These are phyloP conservation scores for Neonectria ditissima DNA, from an alignment of 2,329 filamentous ascomycete genomes.

Conservation along the genomic window DNA sequence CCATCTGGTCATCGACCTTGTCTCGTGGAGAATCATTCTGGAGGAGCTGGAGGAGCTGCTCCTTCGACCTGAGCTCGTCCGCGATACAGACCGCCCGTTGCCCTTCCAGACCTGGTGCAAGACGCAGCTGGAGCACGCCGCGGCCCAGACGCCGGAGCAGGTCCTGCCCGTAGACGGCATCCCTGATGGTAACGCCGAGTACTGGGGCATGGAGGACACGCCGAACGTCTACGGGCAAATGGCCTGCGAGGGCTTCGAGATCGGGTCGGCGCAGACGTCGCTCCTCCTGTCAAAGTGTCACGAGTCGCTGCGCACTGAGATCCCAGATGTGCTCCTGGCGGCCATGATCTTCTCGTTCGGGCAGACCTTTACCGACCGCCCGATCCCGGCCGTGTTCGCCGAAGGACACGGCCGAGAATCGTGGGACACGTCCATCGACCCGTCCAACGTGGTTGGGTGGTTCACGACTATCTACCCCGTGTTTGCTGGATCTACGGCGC, in stretches of 20 bases:
- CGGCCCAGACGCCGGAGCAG: slow-evolving; percentile 41
- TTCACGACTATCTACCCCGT: slow-evolving; percentile 53
- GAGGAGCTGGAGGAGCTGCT: slow-evolving; percentile 52
- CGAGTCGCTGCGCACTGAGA: slow-evolving; percentile 46
- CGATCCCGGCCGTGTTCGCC: slow-evolving; percentile 45
- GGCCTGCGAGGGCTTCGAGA: slow-evolving; percentile 27
- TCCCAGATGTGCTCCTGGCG: slow-evolving; percentile 51
- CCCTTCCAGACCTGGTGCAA: slow-evolving; percentile 54
- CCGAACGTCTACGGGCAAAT: slow-evolving; percentile 41
- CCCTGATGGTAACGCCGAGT: slow-evolving; percentile 36
- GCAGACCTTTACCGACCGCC: slow-evolving; percentile 45
- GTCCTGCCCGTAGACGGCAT: slow-evolving; percentile 27
- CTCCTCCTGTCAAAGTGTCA: slow-evolving; percentile 38
- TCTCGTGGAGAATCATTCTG: slow-evolving; percentile 59
- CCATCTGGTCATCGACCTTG: slow-evolving; percentile 55
- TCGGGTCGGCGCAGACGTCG: slow-evolving; percentile 30
- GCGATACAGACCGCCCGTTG: slow-evolving; percentile 29
- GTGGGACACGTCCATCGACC: slow-evolving; percentile 44
- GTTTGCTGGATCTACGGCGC: slow-evolving; percentile 18
- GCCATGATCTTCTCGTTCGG: slow-evolving; percentile 46
- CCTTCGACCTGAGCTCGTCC: slow-evolving; percentile 14
- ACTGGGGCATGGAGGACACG: slow-evolving; percentile 41
- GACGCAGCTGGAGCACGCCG: slow-evolving; percentile 44
- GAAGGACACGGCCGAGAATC: slow-evolving; percentile 54
- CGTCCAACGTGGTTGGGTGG: slow-evolving; percentile 53